Evolutionary conservation across 164 flowering plant species (phyloP), one percentile per base, ranked within the genome.

Genomic region (Vitis amurensis): DNA sequence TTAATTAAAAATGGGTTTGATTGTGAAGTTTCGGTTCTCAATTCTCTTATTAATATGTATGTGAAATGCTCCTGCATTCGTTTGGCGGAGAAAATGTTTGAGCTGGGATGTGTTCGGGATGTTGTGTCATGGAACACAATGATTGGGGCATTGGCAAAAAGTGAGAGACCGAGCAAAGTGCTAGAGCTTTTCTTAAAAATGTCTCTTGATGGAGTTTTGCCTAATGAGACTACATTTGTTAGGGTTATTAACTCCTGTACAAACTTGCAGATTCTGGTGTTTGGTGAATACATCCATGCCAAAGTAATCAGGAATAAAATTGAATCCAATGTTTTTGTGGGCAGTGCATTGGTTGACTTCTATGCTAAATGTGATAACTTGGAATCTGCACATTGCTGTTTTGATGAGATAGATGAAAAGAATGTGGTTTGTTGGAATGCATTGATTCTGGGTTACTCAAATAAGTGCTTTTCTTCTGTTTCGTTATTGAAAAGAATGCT

Each of bases 71-170:
- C 55, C 0, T 64, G 67, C 51, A 11, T 76, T 13, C 16, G 15
- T 49, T 57, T 52, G 17, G 91, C 86, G 0, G 89, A 85, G 81
- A 84, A 77, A 70, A 3, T 87, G 71, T 84, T 94, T 61, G 64
- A 79, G 47, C 76, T 71, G 66, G 68, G 74, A 55, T 19, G 50
- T 50, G 52, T 59, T 49, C 63, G 71, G 69, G 95, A 93, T 76
- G 74, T 81, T 15, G 89, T 91, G 14, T 80, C 97, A 6, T 94
- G 94, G 92, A 94, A 92, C 75, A 79, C 81, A 2, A 72, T 94
- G 11, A 84, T 92, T 61, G 78, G 78, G 49, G 85, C 85, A 19
- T 66, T 78, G 66, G 77, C 81, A 27, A 82, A 77, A 74, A 72
- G 69, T 73, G 83, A 79, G 53, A 73, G 50, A 29, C 86, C 85